Evolutionary conservation across 2,329 filamentous ascomycete genomes (phyloP), one percentile per base, ranked within the genome.

Genomic region (Hypoxylon sp.): DNA sequence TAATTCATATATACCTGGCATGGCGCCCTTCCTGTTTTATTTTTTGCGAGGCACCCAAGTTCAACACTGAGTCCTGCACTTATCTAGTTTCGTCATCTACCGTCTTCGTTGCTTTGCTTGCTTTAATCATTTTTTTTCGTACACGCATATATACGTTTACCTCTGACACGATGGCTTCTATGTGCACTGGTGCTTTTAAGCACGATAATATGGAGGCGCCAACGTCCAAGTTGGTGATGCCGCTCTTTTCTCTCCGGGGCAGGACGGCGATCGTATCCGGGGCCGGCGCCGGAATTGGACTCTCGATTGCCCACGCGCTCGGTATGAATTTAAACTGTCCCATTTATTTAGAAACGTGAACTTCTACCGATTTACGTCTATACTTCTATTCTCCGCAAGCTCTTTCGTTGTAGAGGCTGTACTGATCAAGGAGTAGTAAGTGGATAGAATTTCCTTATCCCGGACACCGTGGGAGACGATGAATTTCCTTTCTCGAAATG

Each of bases 261-360:
- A 84, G 85, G 67, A 90, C 88, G 1, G 88, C 87, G 26, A 88
- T 91, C 62, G 82, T 91, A 37, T 84, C 86, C 1, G 88, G 88
- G 18, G 69, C 69, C 23, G 69, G 67, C 7, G 68, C 67, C 17
- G 88, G 88, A 27, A 89, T 91, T 63, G 88, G 88, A 37, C 77
- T 89, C 21, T 80, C 81, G 4, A 81, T 90, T 23, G 88, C 87
- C 11, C 77, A 88, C 27, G 86, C 79, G 1, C 79, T 87, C 26
- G 60, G 60, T 63, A 63, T 27, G 60, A 40, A 45, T 10, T 24
- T 15, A 9, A 15, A 42, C n/a, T n/a, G 17, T 8, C 4, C 20
- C 11, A 24, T 6, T 37, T 37, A n/a, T 37, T 13, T 27, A 37
- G 11, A 18, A 38, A n/a, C 18, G 5, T 21, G n/a, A 17, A 10